Base-by-base conservation (phyloP, 352 stramenopile species). In the Phytopythium chamaehyphon region DNA sequence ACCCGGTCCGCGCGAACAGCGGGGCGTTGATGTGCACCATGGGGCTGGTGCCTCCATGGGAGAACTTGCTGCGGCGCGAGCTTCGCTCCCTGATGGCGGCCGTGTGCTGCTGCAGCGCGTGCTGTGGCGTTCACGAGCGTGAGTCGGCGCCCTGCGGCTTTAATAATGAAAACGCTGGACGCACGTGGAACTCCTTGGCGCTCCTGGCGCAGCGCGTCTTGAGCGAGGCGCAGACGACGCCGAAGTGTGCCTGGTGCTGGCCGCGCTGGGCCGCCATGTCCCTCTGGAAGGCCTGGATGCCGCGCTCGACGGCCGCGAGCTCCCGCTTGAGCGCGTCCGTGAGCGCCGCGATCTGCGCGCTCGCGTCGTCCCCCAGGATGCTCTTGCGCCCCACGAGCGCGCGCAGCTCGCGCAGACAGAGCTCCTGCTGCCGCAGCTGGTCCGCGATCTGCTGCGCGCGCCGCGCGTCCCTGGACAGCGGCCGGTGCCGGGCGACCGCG, bases 11-110 rank as follows among this genome's bases (percentile, higher is more conserved):
- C 11, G 77, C 57, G 43, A 90, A 90, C n/a, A 93, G 50, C 16
- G 83, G 83, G 4, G 80, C 75, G 22, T 88, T 89, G 24, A 93
- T 76, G 52, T 91, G 83, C 23, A 93, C 79, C 75, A 89, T 84
- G 28, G 80, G 63, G 23, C 73, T 88, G 37, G 74, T 59, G 51
- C 80, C 74, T 56, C 77, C 68, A 46, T 91, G 80, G 11, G 80
- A 90, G 24, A 93, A 93, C 59, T 90, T 90, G 64, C 74, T 91
- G 18, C 83, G 71, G 26, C 83, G 73, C 10, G 82, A 84, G 51
- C 72, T 91, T 18, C 78, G 78, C 45, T 91, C 81, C 38, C 78
- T 76, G 42, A 93, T 90, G 36, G 79, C 65, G 8, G 62, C 66
- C 14, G 77, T 86, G 54, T 84, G 77, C 26, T 78, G 71, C 50